Conservation (phyloP, 371 early-diverging fungal species). For the Mucor racemosus region DNA sequence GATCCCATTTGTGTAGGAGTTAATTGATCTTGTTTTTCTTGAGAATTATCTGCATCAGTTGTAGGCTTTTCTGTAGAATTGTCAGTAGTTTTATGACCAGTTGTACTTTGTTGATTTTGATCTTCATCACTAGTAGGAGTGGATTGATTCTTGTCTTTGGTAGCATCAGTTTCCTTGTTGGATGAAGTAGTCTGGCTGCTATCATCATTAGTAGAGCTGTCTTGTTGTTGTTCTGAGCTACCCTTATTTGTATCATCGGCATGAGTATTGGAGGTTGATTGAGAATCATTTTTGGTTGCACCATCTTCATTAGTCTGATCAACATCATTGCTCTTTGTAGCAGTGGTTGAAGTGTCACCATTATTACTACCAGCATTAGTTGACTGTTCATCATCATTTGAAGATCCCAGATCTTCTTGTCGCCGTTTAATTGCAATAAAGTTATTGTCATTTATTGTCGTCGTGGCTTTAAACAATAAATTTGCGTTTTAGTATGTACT, state of each 20-base stretch:
- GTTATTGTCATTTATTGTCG: background rate
- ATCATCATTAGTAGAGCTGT: background rate
- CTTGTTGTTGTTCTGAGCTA: background rate
- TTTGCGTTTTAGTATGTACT: background rate
- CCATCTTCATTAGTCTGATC: background rate
- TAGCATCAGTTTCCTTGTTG: too few relatives aligned
- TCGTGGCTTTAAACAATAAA: background rate
- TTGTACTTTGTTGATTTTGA: background rate
- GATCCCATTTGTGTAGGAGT: background rate
- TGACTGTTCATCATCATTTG: background rate
- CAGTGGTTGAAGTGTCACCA: background rate
- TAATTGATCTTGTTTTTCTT: background rate
- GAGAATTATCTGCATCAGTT: background rate
- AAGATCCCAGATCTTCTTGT: background rate
- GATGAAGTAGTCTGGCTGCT: background rate
- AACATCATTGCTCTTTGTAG: background rate
- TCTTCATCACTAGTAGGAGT: too few relatives aligned
- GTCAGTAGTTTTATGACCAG: background rate
- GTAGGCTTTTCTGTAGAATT: background rate
- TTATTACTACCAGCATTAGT: background rate
- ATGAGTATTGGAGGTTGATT: background rate
- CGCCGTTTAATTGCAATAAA: background rate
- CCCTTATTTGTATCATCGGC: slow-evolving; percentile 6
- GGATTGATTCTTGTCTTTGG: too few relatives aligned
- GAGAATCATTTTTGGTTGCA: slow-evolving; percentile 4